Evolutionary conservation across 352 stramenopile genomes (phyloP).

Genomic region (Saprolegnia parasitica): DNA sequence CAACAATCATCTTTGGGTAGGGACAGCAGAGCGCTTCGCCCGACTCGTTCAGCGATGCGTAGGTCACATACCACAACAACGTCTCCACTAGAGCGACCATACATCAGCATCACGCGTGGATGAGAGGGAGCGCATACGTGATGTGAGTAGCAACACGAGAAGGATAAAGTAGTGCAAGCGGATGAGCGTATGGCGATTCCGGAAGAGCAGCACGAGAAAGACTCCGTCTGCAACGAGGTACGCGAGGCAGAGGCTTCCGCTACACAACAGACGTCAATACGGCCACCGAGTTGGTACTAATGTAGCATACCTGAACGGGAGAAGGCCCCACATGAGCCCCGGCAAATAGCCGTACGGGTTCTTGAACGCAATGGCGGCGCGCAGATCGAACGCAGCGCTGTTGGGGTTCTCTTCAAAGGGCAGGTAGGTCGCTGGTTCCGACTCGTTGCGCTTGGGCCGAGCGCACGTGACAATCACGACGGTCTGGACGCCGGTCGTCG

Average conservation of each 20-base stretch:
- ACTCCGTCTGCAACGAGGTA: conserved; percentile 65
- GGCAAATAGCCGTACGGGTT: conserved; percentile 84
- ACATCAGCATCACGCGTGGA: no score
- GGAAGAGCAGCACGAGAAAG: conserved; percentile 65
- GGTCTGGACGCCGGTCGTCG: conserved; percentile 50
- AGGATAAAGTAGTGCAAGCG: conserved; percentile 81
- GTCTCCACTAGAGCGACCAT: conserved; percentile 45
- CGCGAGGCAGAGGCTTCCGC: conserved; percentile 58
- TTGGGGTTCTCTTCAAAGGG: conserved; percentile 8
- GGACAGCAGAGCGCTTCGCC: conserved; percentile 72
- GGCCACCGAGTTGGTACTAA: conserved; percentile 21
- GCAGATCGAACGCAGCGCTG: conserved; percentile 43
- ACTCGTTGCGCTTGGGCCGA: conserved; percentile 76
- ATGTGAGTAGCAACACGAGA: conserved; percentile 68
- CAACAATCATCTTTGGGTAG: conserved; percentile 57
- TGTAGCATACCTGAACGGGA: conserved; percentile 71
- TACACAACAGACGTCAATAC: conserved; percentile 31
- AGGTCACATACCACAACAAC: conserved; percentile 71
- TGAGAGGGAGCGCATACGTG: conserved; percentile 35
- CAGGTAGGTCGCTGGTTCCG: conserved; percentile 41
- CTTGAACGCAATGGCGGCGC: conserved; percentile 58
- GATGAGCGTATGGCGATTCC: conserved; percentile 65
- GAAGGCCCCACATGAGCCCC: conserved; percentile 69
- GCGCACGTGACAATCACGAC: conserved; percentile 69
- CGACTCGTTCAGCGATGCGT: conserved; percentile 63